phyloP scores from a whole-genome alignment of 164 flowering plant species.

The Nymphaea colorata region DNA sequence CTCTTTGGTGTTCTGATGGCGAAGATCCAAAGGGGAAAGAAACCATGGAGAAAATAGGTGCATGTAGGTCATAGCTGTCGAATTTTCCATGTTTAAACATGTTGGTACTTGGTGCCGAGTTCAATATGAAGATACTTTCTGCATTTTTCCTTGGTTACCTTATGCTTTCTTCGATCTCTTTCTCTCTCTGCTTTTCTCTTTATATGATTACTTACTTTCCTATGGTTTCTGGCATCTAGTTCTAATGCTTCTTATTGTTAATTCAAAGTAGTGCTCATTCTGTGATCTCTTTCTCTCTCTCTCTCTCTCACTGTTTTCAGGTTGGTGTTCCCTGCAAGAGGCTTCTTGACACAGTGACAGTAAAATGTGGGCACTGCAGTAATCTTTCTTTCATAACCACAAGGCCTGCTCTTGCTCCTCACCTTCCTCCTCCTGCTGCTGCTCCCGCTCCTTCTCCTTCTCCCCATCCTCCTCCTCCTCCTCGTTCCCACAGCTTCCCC shows the following conservation, averaged over 20 bases:
- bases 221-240: too few relatives aligned
- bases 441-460: conserved; percentile 3
- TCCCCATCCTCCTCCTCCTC: background rate
- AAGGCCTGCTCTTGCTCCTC: conserved; percentile 31
- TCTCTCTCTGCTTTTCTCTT: too few relatives aligned
- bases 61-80: too few relatives aligned
- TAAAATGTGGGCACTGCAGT: conserved; percentile 90
- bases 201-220: too few relatives aligned
- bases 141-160: too few relatives aligned
- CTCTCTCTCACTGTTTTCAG: conserved; percentile 15
- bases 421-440: background rate
- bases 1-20: background rate
- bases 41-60: too few relatives aligned
- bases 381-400: conserved; percentile 74
- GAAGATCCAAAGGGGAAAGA: background rate
- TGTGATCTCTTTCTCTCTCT: background rate
- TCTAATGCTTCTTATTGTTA: too few relatives aligned
- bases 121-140: too few relatives aligned
- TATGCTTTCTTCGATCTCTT: too few relatives aligned
- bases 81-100: too few relatives aligned
- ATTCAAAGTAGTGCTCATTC: too few relatives aligned
- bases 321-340: conserved; percentile 84
- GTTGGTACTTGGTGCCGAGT: too few relatives aligned
- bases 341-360: conserved; percentile 75
- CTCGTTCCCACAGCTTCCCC: background rate